A percentile compares a stretch with the other conserved stretches of the same genome.
These are phyloP conservation scores for Calonectria ilicicola DNA, from an alignment of 2,329 filamentous ascomycete species.

Conservation along the genomic window DNA sequence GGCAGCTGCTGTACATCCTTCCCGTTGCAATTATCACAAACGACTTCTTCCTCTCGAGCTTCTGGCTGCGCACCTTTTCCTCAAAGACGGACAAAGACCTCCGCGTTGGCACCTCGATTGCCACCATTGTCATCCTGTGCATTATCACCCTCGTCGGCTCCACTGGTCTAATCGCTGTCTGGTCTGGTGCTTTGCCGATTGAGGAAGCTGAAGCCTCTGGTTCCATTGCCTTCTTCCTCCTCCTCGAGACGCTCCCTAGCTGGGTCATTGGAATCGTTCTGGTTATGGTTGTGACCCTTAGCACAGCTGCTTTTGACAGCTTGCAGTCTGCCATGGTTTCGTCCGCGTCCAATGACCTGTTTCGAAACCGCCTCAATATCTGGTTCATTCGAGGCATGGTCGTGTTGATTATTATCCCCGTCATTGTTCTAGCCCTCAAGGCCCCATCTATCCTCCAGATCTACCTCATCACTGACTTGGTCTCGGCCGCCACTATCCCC, in stretches of 20 bases:
- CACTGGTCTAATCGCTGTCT: constrained; percentile 80
- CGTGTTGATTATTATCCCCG: constrained; percentile 79
- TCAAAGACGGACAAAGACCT: constrained; percentile 84
- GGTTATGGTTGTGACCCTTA: constrained; percentile 83
- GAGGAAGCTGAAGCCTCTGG: constrained; percentile 69
- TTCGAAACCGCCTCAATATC: constrained; percentile 83
- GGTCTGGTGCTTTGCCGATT: constrained; percentile 76
- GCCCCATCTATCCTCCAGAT: constrained; percentile 83
- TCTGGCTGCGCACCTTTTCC: constrained; percentile 87
- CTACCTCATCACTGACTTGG: constrained; percentile 84
- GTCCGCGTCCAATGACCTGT: constrained; percentile 86
- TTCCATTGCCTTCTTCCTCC: constrained; percentile 80
- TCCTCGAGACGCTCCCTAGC: constrained; percentile 77
- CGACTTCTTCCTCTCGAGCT: constrained; percentile 87
- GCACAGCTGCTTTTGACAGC: constrained; percentile 83
- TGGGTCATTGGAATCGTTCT: constrained; percentile 89
- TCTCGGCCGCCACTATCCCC: constrained; percentile 81
- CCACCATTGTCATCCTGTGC: constrained; percentile 72
- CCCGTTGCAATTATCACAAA: constrained; percentile 85
- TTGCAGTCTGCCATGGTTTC: constrained; percentile 88
- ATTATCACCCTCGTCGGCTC: constrained; percentile 80
- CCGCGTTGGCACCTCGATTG: constrained; percentile 78
- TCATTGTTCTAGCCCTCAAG: constrained; percentile 79
- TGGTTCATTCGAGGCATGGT: constrained; percentile 79
- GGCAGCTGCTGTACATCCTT: constrained; percentile 88